phyloP scores from a whole-genome alignment of 225 moss, liverwort and hornwort genomes.

The Anthoceros angustus region DNA sequence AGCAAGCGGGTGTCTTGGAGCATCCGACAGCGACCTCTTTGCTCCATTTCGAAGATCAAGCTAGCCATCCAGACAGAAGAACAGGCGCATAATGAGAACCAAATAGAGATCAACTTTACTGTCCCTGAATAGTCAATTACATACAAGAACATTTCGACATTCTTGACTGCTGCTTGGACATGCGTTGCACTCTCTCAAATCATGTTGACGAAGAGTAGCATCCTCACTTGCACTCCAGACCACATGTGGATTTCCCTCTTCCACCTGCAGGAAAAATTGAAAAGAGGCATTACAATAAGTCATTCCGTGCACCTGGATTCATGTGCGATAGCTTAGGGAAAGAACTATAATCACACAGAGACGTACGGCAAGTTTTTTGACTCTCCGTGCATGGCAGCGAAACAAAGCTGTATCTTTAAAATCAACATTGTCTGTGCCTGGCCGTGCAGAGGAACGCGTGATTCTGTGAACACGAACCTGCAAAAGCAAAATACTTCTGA shows the following conservation, averaged over 20 bases:
- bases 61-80: slow-evolving; percentile 27
- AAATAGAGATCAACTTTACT: not conserved
- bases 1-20: slow-evolving; percentile 52
- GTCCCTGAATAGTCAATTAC: slow-evolving; percentile 5
- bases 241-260: slow-evolving; percentile 95
- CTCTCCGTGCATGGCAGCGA: slow-evolving; percentile 84
- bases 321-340: not conserved
- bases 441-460: slow-evolving; percentile 46
- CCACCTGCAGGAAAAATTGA: slow-evolving; percentile 40
- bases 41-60: slow-evolving; percentile 86
- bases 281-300: not conserved
- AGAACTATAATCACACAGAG: not conserved
- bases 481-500: not conserved
- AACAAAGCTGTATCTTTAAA: slow-evolving; percentile 68
- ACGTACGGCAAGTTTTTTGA: slow-evolving; percentile 94
- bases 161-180: slow-evolving; percentile 70
- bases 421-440: slow-evolving; percentile 31
- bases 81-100: slow-evolving; percentile 6
- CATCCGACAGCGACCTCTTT: slow-evolving; percentile 73
- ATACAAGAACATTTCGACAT: slow-evolving; percentile 92
- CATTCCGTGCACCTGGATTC: no score
- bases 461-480: slow-evolving; percentile 94
- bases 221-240: slow-evolving; percentile 99
- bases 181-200: slow-evolving; percentile 66
- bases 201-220: slow-evolving; percentile 93